A percentile compares a stretch with the other conserved stretches of the same genome.
phyloP scores from a whole-genome alignment of 2,329 filamentous ascomycete genomes.

The Fusarium marasasianum region DNA sequence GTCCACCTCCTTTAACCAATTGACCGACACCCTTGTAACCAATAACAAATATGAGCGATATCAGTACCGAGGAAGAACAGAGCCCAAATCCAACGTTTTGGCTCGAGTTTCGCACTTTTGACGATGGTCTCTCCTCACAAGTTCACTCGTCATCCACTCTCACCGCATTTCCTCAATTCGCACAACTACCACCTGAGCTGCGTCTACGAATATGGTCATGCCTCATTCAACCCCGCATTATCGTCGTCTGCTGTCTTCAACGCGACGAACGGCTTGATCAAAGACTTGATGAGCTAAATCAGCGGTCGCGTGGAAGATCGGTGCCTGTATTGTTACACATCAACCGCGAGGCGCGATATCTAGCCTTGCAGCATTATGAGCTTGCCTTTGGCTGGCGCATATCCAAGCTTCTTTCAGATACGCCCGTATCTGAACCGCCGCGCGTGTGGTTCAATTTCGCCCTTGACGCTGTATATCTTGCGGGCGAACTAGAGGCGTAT shows the following conservation, averaged over 20 bases:
- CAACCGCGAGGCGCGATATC: slow-evolving; percentile 54
- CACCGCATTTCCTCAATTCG: slow-evolving; percentile 50
- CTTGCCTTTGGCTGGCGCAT: slow-evolving; percentile 58
- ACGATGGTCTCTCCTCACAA: slow-evolving; percentile 49
- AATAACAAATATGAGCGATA: slow-evolving; percentile 32
- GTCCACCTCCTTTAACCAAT: not conserved
- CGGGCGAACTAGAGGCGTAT: slow-evolving; percentile 59
- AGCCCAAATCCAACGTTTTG: slow-evolving; percentile 50
- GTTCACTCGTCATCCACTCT: slow-evolving; percentile 12
- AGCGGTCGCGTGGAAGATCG: slow-evolving; percentile 38
- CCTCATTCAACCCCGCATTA: slow-evolving; percentile 56
- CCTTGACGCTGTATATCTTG: slow-evolving; percentile 57
- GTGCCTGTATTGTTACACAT: slow-evolving; percentile 57
- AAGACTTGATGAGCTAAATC: slow-evolving; percentile 43
- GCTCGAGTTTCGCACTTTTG: slow-evolving; percentile 57
- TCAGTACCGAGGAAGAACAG: slow-evolving; percentile 37
- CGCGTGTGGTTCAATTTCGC: slow-evolving; percentile 60
- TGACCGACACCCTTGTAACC: not conserved
- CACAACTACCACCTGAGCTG: slow-evolving; percentile 56
- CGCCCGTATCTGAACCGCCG: slow-evolving; percentile 48
- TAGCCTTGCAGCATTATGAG: slow-evolving; percentile 57
- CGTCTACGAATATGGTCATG: slow-evolving; percentile 59
- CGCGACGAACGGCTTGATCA: slow-evolving; percentile 42
- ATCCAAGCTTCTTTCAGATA: slow-evolving; percentile 51
- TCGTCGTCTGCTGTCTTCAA: slow-evolving; percentile 55